Conservation (phyloP, 164 flowering plant species). For the Piper longum region DNA sequence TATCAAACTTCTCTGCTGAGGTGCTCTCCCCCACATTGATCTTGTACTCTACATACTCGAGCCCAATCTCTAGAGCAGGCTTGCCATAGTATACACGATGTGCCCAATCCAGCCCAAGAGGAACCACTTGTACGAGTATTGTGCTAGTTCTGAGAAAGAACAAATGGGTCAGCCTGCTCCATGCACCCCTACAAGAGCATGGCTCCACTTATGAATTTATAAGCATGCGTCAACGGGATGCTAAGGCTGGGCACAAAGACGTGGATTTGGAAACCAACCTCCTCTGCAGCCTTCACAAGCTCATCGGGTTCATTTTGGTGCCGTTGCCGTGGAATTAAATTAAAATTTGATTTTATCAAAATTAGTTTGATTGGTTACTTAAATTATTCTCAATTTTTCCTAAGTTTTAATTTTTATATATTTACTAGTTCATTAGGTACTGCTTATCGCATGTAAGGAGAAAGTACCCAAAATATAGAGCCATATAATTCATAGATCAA, state of each 20-base stretch:
- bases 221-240: slow-evolving; percentile 18
- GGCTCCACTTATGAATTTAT: slow-evolving; percentile 26
- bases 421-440: too few relatives aligned
- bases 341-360: too few relatives aligned
- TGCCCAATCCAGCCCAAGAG: slow-evolving; percentile 25
- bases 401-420: too few relatives aligned
- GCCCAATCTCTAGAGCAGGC: slow-evolving; percentile 19
- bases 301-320: too few relatives aligned
- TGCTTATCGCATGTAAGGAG: too few relatives aligned
- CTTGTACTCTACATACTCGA: slow-evolving; percentile 30
- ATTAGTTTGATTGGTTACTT: too few relatives aligned
- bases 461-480: too few relatives aligned
- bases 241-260: slow-evolving; percentile 20
- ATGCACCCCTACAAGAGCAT: slow-evolving; percentile 39
- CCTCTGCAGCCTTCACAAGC: slow-evolving; percentile 12
- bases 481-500: too few relatives aligned
- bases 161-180: slow-evolving; percentile 35
- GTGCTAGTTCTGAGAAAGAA: slow-evolving; percentile 26
- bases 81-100: slow-evolving; percentile 17
- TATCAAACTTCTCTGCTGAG: slow-evolving; percentile 29
- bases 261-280: slow-evolving; percentile 33
- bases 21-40: slow-evolving; percentile 26
- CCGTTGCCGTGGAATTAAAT: too few relatives aligned
- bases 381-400: too few relatives aligned
- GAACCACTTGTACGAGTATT: slow-evolving; percentile 27